Percentiles rank a stretch among this genome's conserved stretches.
phyloP scores from a whole-genome alignment of 495 filamentous ascomycete species.

The Cudoniella acicularis region DNA sequence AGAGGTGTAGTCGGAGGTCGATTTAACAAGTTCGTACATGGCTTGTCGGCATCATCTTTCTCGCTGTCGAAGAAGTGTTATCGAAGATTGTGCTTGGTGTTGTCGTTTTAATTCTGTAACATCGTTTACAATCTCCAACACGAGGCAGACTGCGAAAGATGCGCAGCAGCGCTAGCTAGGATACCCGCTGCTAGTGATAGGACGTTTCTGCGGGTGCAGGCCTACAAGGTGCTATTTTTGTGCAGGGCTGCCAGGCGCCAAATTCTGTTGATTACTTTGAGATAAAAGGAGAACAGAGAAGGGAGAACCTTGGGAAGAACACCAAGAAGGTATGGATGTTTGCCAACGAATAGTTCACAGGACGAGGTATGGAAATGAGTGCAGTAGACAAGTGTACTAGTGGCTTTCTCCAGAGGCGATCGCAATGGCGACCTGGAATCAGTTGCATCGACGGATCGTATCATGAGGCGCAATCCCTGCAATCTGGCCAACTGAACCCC shows the following conservation, averaged over 20 bases:
- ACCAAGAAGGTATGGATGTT: too few species aligned
- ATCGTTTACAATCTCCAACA: not conserved
- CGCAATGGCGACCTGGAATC: too few species aligned
- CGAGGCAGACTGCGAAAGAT: not conserved
- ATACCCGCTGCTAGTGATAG: not conserved
- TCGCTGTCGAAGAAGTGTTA: not conserved
- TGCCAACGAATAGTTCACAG: too few species aligned
- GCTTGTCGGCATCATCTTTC: slow-evolving; percentile 1
- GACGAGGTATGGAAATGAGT: too few species aligned
- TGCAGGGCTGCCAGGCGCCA: not conserved
- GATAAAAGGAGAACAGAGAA: too few species aligned
- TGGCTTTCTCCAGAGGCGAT: too few species aligned
- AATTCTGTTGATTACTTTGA: too few species aligned
- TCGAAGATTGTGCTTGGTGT: not conserved
- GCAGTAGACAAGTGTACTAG: too few species aligned
- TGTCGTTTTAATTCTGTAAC: slow-evolving; percentile 4
- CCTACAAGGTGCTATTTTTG: not conserved
- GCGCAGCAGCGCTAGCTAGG: not conserved
- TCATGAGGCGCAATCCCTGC: not conserved
- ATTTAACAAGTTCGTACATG: not conserved
- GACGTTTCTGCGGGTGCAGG: not conserved
- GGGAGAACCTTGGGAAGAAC: too few species aligned
- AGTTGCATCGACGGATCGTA: not conserved
- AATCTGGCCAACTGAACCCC: not conserved
- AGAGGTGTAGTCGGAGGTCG: not conserved